Base-by-base conservation (phyloP, 371 early-diverging fungal species). In the Actinomucor elegans region DNA sequence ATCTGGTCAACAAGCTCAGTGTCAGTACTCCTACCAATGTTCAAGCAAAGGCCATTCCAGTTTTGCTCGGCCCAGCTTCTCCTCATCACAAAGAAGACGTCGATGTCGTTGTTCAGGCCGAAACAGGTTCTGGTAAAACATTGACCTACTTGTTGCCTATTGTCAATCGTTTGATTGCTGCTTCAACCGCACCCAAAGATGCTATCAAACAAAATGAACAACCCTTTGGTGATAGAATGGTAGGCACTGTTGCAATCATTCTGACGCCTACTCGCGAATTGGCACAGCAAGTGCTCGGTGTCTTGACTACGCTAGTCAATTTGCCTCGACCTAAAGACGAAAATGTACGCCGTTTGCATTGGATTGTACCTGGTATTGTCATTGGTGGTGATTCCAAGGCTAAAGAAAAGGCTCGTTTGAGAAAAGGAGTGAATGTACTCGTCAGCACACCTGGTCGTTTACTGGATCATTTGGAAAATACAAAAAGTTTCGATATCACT, bases 51-150 rank as follows among this genome's bases (percentile, higher is more conserved):
- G 83, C 90, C 5, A 73, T 90, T 35, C 84, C 85, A 5, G 57
- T 83, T 5, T 55, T 89, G 21, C 55, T 86, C 1, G 83, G 81
- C 35, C 83, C 83, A 29, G 58, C 68, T 20, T 48, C 53, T 24
- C 58, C 54, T 14, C 67, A 65, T 24, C 56, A 41, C 53, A 57
- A 58, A 37, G 55, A 73, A 31, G 85, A 86, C 52, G 64, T 75
- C 0, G 97, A 98, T 76, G 84, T 91, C 11, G 85, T 98, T 24
- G 86, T 97, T 27, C 94, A 97, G 63, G 93, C 99, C 1, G 89
- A 93, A 55, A 99, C 99, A 6, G 99, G 99, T 31, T 94, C 96
- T 8, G 99, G 99, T 29, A 99, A 99, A 69, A 99, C 99, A 0
- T 76, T 98, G 24, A 86, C 99, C 1, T 99, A 94, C 67, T 75